phyloP scores from a whole-genome alignment of 768 basidiomycete genomes.

The Leucosporidium yakuticum region DNA sequence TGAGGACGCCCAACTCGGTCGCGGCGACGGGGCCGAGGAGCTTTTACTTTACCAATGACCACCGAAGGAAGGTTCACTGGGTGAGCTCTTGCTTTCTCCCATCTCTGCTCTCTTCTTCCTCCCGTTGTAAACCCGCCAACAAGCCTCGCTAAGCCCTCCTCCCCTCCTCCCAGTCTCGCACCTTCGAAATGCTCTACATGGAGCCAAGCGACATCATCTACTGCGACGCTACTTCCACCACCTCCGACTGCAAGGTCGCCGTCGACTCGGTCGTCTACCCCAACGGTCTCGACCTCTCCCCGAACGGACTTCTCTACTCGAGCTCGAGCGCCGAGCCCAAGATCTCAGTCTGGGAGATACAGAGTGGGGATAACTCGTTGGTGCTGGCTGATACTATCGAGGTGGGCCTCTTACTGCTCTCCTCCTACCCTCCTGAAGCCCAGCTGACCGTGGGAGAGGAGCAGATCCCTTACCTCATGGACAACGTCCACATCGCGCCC shows the following conservation, averaged over 20 bases:
- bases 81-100: too few relatives aligned
- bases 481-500: slow-evolving; percentile 58
- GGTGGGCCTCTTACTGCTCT: slow-evolving; percentile 12
- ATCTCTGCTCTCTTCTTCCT: too few relatives aligned
- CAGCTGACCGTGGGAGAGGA: neutral
- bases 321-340: slow-evolving; percentile 14
- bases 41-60: slow-evolving; percentile 67
- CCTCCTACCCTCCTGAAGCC: neutral
- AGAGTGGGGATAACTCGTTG: slow-evolving; percentile 54
- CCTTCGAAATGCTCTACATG: slow-evolving; percentile 2
- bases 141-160: slow-evolving; percentile 50
- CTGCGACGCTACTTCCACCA: slow-evolving; percentile 55
- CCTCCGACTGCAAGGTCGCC: slow-evolving; percentile 53
- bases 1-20: slow-evolving; percentile 65
- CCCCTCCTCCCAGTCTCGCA: slow-evolving; percentile 7
- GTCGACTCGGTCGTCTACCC: slow-evolving; percentile 50
- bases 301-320: too few relatives aligned
- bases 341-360: slow-evolving; percentile 55
- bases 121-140: too few relatives aligned
- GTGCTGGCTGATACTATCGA: slow-evolving; percentile 53
- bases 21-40: slow-evolving; percentile 62
- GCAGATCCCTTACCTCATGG: slow-evolving; percentile 46
- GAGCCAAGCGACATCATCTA: slow-evolving; percentile 55
- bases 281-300: slow-evolving; percentile 49
- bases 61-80: slow-evolving; percentile 49